Evolutionary conservation across 2,329 filamentous ascomycete genomes (phyloP).

Genomic region (Aplosporella prunicola): DNA sequence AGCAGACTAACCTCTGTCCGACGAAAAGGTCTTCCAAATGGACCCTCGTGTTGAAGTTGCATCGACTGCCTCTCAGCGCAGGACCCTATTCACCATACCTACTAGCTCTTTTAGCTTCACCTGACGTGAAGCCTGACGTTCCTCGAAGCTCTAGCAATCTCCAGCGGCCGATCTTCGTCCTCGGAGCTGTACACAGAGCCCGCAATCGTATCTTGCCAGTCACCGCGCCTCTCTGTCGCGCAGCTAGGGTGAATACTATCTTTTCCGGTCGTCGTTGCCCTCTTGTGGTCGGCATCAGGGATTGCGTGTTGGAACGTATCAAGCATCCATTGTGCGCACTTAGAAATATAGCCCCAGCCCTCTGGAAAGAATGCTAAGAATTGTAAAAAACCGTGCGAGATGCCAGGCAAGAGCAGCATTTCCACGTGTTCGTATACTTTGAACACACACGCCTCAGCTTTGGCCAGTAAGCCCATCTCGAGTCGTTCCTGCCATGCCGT

Average conservation of each 20-base stretch:
- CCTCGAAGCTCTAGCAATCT: no score
- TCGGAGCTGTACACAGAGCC: conserved; percentile 53
- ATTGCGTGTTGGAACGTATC: conserved; percentile 55
- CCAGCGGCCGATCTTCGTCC: conserved; percentile 71
- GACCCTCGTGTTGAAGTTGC: no score
- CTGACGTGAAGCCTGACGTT: no score
- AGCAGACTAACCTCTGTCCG: no score
- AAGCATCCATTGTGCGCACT: conserved; percentile 71
- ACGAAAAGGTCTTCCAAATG: no score
- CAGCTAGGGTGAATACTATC: neutral
- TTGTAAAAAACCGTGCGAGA: conserved; percentile 88
- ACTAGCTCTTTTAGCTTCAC: no score
- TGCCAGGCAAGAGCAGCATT: conserved; percentile 75
- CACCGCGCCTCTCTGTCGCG: conserved; percentile 4
- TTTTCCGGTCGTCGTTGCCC: neutral
- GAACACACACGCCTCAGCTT: conserved; percentile 44
- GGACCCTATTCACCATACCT: no score
- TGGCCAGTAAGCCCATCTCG: conserved; percentile 47
- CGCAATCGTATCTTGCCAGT: conserved; percentile 36
- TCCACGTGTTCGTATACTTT: conserved; percentile 69
- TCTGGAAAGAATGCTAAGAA: conserved; percentile 83
- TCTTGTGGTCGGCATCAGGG: conserved; percentile 23
- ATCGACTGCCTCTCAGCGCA: no score
- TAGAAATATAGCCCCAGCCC: conserved; percentile 77
- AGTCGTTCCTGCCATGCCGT: conserved; percentile 46